A percentile compares a stretch with the other conserved stretches of the same genome.
phyloP scores from a whole-genome alignment of 1,284 basidiomycete species.

The Phellinidium pouzarii region DNA sequence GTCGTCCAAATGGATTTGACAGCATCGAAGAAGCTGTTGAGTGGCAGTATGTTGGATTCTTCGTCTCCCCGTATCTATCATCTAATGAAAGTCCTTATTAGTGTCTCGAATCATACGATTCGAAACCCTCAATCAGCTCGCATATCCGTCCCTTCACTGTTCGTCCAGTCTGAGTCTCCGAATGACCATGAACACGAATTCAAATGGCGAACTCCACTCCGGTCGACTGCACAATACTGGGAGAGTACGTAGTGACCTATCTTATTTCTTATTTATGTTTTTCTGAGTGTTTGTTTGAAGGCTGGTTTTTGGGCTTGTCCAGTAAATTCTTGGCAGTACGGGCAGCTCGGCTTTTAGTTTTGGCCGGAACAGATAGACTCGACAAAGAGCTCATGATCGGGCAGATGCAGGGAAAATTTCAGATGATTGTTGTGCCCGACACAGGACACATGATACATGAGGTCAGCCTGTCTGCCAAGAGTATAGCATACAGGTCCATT shows the following conservation, averaged over 20 bases:
- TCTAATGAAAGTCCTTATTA: slow-evolving; percentile 27
- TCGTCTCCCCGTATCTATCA: not conserved
- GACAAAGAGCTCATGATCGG: slow-evolving; percentile 96
- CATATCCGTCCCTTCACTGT: slow-evolving; percentile 75
- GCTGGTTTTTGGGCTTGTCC: slow-evolving; percentile 88
- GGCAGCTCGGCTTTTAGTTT: slow-evolving; percentile 79
- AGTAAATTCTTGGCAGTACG: slow-evolving; percentile 68
- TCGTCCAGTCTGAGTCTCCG: slow-evolving; percentile 44
- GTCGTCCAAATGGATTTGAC: slow-evolving; percentile 79
- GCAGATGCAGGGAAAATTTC: slow-evolving; percentile 98
- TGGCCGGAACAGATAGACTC: slow-evolving; percentile 90
- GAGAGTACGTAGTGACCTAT: slow-evolving; percentile 46
- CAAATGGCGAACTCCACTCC: slow-evolving; percentile 81
- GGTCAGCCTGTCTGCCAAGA: slow-evolving; percentile 37
- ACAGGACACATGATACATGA: slow-evolving; percentile 95
- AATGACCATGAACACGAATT: slow-evolving; percentile 34
- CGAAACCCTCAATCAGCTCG: slow-evolving; percentile 76
- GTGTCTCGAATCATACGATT: slow-evolving; percentile 71
- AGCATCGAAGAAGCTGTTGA: slow-evolving; percentile 81
- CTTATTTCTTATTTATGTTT: not conserved
- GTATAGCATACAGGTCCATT: not conserved
- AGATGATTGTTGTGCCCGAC: slow-evolving; percentile 79
- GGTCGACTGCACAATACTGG: slow-evolving; percentile 88
- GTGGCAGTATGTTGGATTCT: slow-evolving; percentile 77
- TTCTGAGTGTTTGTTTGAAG: slow-evolving; percentile 34